Conservation (phyloP, 179 eudicot species). For the Amaranthus tricolor region DNA sequence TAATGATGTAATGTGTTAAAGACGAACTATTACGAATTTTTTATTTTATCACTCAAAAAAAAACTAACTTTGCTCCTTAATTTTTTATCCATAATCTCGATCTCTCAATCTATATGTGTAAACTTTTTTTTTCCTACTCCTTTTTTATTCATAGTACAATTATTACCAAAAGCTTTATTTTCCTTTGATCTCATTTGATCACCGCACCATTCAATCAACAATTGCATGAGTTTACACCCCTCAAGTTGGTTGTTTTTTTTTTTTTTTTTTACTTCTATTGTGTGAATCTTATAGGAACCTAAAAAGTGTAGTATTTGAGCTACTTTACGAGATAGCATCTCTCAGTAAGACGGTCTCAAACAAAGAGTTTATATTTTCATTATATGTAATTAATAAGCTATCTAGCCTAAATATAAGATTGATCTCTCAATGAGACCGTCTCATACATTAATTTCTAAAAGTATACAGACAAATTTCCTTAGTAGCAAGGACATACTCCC, state of each 20-base stretch:
- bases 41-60: not conserved
- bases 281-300: not conserved
- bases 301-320: conserved; percentile 1
- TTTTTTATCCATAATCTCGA: conserved; percentile 18
- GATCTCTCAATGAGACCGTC: no score
- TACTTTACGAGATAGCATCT: conserved; percentile 13
- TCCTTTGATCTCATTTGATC: not conserved
- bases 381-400: no score
- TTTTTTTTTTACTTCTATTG: not conserved
- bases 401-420: no score
- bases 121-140: not conserved
- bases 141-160: not conserved
- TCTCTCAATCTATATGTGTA: no score
- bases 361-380: conserved; percentile 16
- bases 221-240: conserved; percentile 4
- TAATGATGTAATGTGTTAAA: no score
- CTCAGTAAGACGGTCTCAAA: conserved; percentile 4
- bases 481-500: no score
- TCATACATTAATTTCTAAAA: no score
- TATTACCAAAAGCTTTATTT: conserved; percentile 7
- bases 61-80: not conserved
- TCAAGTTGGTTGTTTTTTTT: not conserved
- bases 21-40: not conserved
- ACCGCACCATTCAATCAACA: not conserved
- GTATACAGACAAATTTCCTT: no score